These are phyloP conservation scores for Bacterosira constricta DNA, from an alignment of 108 stramenopile genomes.

Conservation along the genomic window DNA sequence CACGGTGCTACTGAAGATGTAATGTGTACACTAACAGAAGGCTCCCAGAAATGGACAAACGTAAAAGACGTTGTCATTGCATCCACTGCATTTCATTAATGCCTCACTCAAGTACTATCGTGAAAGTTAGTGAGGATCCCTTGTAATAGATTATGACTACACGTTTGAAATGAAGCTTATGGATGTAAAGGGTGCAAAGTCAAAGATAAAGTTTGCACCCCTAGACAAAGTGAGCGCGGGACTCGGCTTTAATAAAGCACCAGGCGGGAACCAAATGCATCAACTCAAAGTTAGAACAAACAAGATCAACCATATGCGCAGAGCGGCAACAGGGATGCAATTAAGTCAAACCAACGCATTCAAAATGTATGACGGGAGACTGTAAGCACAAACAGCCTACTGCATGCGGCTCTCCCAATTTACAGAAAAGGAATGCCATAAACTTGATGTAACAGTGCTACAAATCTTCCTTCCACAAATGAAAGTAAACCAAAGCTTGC, in stretches of 20 bases:
- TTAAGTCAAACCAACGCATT: no score
- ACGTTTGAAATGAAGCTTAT: background rate
- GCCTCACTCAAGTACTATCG: background rate
- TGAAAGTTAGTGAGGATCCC: background rate
- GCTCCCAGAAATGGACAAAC: background rate
- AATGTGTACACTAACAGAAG: background rate
- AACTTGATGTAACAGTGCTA: no score
- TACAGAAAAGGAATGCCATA: no score
- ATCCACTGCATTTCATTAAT: conserved; percentile 3
- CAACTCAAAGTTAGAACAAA: background rate
- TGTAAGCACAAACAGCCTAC: no score
- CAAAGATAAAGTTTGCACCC: background rate
- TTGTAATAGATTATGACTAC: no score
- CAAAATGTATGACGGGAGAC: no score
- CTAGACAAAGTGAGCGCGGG: no score
- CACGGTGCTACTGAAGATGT: background rate
- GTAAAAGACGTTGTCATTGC: background rate
- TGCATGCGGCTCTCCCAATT: no score
- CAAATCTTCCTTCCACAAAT: no score
- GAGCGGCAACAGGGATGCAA: no score
- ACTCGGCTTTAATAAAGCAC: background rate
- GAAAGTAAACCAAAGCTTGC: no score
- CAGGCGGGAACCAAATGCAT: background rate
- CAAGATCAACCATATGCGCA: background rate
- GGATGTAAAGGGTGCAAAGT: background rate